phyloP scores from a whole-genome alignment of 345 rosid species.

The Boechera retrofracta region DNA sequence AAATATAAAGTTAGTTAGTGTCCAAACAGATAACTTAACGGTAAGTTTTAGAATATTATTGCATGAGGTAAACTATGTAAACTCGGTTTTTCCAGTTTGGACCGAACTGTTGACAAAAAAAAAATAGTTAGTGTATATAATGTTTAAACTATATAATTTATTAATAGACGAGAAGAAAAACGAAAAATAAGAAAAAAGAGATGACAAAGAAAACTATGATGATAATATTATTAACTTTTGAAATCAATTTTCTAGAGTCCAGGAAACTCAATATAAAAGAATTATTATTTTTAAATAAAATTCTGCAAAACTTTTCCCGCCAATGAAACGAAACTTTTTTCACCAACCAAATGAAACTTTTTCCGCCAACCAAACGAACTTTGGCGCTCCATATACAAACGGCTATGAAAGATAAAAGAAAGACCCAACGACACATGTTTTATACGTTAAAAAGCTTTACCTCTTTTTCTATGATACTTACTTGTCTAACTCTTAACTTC shows the following conservation, averaged over 20 bases:
- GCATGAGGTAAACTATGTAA: too few species aligned
- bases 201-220: not conserved
- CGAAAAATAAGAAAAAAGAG: not conserved
- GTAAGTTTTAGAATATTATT: too few species aligned
- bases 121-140: not conserved
- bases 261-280: not conserved
- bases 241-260: not conserved
- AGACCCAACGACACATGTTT: not conserved
- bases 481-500: constrained; percentile 24
- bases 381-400: not conserved
- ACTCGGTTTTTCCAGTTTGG: too few species aligned
- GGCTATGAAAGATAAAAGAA: not conserved
- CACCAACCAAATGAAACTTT: constrained; percentile 5
- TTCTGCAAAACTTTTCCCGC: constrained; percentile 27
- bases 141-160: not conserved
- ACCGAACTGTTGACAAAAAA: too few species aligned
- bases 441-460: constrained; percentile 23
- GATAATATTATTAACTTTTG: not conserved
- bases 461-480: constrained; percentile 13
- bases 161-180: not conserved
- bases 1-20: not conserved
- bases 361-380: constrained; percentile 34
- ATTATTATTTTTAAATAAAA: not conserved
- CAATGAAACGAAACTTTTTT: constrained; percentile 13
- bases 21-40: too few species aligned